Evolutionary conservation across 805 yeast species (phyloP), one percentile per base, ranked within the genome.

Genomic region (Lachancea sp.): DNA sequence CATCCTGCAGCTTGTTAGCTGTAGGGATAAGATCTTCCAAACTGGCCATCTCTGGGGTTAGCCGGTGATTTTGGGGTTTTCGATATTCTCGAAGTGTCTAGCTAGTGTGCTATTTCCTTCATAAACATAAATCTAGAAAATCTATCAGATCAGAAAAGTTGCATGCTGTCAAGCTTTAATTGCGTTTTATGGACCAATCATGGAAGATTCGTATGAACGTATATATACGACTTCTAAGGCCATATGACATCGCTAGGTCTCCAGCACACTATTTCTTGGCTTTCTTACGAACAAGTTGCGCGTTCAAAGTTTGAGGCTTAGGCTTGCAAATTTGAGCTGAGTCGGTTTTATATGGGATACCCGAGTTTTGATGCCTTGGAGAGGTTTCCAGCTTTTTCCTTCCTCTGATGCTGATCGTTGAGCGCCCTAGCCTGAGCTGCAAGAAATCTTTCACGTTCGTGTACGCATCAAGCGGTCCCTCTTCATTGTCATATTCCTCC

Each of bases 1-100:
- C 98, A 67, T 91, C 97, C 69, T 90, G 93, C 48, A 87, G 77
- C 65, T 85, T 86, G 70, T 89, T 89, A 57, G 88, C 91, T 13
- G 95, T 84, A 43, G 86, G 85, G 57, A 89, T 89, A 54, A 71
- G 55, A 52, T 71, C 73, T 53, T 69, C 72, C 41, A 63, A 51
- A 42, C 60, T 59, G 8, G 66, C 58, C 68, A 62, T 63, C 34
- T 10, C 27, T 15, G 38, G 11, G 12, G 29, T 11, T n/a, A 10
- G 5, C 11, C 13, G 31, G 31, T 25, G 22, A 12, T 5, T 8
- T 15, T 7, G 25, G 15, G n/a, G 15, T 18, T 33, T 13, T 29
- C 11, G 31, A 29, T 22, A 22, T 22, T 22, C 25, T 22, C 31
- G 5, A 5, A 7, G 31, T 11, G 31, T 29, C 25, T 4, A 22